Percentiles rank a stretch among this genome's conserved stretches.
These are phyloP conservation scores for Stemphylium vesicarium DNA, from an alignment of 2,329 filamentous ascomycete genomes.

Conservation along the genomic window DNA sequence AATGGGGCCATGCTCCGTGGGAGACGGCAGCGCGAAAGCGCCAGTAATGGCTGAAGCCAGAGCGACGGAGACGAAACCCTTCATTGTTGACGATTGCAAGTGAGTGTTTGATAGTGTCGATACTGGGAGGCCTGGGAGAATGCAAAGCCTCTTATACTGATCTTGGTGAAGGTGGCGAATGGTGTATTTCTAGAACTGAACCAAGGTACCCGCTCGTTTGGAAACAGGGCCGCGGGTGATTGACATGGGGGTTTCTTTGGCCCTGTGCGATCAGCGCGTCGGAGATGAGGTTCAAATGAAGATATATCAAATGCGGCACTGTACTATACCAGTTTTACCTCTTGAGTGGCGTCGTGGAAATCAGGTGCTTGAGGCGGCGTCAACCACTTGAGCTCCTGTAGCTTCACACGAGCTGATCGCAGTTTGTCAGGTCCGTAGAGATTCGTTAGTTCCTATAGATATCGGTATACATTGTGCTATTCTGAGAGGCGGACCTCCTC, in stretches of 20 bases:
- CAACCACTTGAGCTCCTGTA: constrained; percentile 8
- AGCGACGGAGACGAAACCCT: constrained; percentile 42
- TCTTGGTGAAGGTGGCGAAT: constrained; percentile 10
- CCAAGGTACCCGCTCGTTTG: constrained; percentile 30
- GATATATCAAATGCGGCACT: constrained; percentile 29
- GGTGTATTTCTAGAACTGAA: constrained; percentile 11
- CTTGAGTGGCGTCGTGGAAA: constrained; percentile 15
- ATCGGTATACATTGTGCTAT: not conserved
- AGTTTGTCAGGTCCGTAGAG: not conserved
- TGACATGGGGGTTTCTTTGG: constrained; percentile 31
- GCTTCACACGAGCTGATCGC: not conserved
- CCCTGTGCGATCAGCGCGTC: constrained; percentile 37
- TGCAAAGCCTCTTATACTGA: constrained; percentile 41
- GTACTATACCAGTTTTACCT: constrained; percentile 32
- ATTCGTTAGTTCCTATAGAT: not conserved
- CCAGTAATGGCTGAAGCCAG: constrained; percentile 46
- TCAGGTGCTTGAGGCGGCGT: constrained; percentile 19
- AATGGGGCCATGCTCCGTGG: constrained; percentile 41
- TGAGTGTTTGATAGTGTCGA: constrained; percentile 29
- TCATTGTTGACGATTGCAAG: constrained; percentile 42
- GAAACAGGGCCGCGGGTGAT: constrained; percentile 47
- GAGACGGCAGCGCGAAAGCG: constrained; percentile 43
- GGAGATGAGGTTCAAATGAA: constrained; percentile 43
- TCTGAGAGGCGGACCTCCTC: not conserved
- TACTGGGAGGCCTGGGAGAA: constrained; percentile 19